These are phyloP conservation scores for Erysimum pusillum DNA, from an alignment of 441 rosid genomes.

Conservation along the genomic window DNA sequence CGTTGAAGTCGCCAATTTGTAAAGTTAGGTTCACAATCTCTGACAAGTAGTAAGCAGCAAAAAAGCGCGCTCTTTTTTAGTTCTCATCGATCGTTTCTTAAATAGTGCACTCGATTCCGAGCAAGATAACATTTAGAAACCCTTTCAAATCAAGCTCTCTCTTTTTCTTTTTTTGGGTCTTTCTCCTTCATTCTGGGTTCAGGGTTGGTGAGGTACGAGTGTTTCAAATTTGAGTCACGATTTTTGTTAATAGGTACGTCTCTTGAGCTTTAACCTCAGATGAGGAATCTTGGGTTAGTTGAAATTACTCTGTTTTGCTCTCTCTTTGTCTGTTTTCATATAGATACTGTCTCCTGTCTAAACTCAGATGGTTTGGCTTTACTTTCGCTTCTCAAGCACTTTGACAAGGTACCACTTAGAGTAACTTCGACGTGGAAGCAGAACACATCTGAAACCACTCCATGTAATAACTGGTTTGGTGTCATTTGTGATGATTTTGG, in stretches of 20 bases:
- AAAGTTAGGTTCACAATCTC: slow-evolving; percentile 22
- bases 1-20: slow-evolving; percentile 16
- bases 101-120: background rate
- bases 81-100: slow-evolving; percentile 21
- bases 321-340: slow-evolving; percentile 20
- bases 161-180: background rate
- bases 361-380: slow-evolving; percentile 60
- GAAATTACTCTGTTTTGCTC: slow-evolving; percentile 31
- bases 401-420: slow-evolving; percentile 55
- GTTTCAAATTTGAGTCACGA: slow-evolving; percentile 18
- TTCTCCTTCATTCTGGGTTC: background rate
- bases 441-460: slow-evolving; percentile 59
- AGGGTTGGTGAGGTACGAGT: slow-evolving; percentile 9
- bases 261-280: slow-evolving; percentile 11
- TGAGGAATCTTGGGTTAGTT: slow-evolving; percentile 39
- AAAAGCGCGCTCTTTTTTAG: slow-evolving; percentile 20
- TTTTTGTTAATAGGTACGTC: background rate
- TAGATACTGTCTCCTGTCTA: slow-evolving; percentile 41
- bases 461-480: slow-evolving; percentile 75
- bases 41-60: slow-evolving; percentile 6
- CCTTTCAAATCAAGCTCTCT: slow-evolving; percentile 17
- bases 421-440: slow-evolving; percentile 60
- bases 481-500: slow-evolving; percentile 53
- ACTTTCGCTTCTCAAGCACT: slow-evolving; percentile 58
- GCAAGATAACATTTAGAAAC: background rate